Conservation (phyloP, 306 rosid genomes). For the Fragaria vesca region DNA sequence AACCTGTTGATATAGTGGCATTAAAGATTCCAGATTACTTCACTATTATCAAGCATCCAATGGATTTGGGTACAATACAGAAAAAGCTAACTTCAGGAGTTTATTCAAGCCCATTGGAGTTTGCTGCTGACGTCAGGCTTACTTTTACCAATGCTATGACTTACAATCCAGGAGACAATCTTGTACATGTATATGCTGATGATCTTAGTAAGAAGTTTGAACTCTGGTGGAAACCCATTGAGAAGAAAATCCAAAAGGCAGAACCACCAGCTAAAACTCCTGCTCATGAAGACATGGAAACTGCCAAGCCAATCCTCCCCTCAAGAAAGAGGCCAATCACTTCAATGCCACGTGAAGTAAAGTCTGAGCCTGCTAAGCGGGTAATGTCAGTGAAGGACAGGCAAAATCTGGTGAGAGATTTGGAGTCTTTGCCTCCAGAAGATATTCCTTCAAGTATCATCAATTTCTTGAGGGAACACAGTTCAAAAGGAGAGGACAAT, state of each 20-base stretch:
- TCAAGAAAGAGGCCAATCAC: conserved; percentile 62
- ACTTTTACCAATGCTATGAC: conserved; percentile 81
- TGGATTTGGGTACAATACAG: conserved; percentile 82
- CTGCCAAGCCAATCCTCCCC: conserved; percentile 43
- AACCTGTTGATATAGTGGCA: conserved; percentile 75
- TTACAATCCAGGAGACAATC: conserved; percentile 75
- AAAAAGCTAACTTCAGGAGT: conserved; percentile 50
- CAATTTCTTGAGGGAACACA: conserved; percentile 67
- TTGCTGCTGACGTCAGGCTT: conserved; percentile 64
- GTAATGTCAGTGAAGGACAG: conserved; percentile 67
- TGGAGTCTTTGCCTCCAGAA: conserved; percentile 70
- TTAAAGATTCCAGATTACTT: conserved; percentile 79
- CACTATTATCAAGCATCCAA: conserved; percentile 66
- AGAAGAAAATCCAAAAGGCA: conserved; percentile 57
- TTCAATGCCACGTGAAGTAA: conserved; percentile 45
- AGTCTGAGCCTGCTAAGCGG: conserved; percentile 43
- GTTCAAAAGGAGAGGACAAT: conserved; percentile 62
- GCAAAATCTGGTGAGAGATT: conserved; percentile 52
- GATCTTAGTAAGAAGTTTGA: conserved; percentile 63
- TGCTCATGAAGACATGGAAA: conserved; percentile 34
- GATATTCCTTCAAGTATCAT: conserved; percentile 67
- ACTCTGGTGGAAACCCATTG: conserved; percentile 73
- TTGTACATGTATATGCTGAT: conserved; percentile 71
- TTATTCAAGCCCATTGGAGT: conserved; percentile 50
- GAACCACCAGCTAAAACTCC: conserved; percentile 40